Base-by-base conservation (phyloP, 352 stramenopile genomes). In the Globisporangium sylvaticum region DNA sequence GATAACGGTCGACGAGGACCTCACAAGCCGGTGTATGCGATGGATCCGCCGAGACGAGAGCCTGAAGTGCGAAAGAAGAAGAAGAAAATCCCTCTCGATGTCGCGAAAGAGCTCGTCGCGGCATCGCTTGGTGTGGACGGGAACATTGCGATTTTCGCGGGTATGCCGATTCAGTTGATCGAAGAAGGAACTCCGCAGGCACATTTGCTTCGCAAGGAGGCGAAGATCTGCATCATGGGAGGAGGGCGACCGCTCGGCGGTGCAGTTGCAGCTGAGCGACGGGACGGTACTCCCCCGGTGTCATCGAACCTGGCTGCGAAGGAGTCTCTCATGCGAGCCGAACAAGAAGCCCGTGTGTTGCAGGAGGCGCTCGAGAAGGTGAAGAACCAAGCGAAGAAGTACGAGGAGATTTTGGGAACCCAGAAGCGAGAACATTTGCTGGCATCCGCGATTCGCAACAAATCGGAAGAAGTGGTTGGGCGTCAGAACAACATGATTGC, bases 401-500 rank as follows among this genome's bases (percentile, higher is more conserved):
- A 95, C 73, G 87, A 95, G 74, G 79, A 90, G 56, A 87, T 90
- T 22, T 65, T 95, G 15, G 82, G 89, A 62, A 68, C 78, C 25
- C 85, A 95, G 67, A 88, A 90, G 29, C 72, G 75, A 1, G 84
- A 94, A 59, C 74, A 79, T 58, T 75, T 95, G 57, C 62, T 95
- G 42, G 84, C 79, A 18, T 72, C 87, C 32, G 87, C 87, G n/a
- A 89, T 80, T 44, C 74, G 71, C 27, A 79, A 91, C 77, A 94
- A 94, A 54, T 80, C 84, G 24, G 67, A 88, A 66, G 86, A 92
- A 37, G 74, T 95, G 20, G 81, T 95, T 20, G 77, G 81, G 50
- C 83, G 84, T 22, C 85, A 94, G 65, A 95, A 95, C 71, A 90
- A 90, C 34, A 70, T 95, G 67, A 87, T 95, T 53, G 79, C 86